These are phyloP conservation scores for Globisporangium nunn DNA, from an alignment of 352 stramenopile genomes.

Conservation along the genomic window DNA sequence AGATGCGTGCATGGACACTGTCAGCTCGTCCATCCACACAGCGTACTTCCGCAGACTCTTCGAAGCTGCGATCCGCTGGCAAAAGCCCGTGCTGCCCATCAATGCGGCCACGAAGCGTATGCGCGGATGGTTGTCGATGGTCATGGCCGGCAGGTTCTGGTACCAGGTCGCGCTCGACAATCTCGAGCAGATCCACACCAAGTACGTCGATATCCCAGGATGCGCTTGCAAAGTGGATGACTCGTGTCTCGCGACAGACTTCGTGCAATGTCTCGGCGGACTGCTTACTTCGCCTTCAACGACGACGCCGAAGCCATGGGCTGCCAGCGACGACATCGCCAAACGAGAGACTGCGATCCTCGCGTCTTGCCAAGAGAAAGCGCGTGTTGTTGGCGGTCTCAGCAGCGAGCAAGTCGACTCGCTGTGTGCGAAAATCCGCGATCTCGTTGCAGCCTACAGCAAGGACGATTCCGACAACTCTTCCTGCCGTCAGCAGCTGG, in stretches of 20 bases:
- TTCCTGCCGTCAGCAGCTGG: background rate
- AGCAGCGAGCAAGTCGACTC: background rate
- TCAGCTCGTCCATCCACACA: background rate
- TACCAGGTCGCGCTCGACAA: conserved; percentile 32
- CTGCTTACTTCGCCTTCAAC: conserved; percentile 18
- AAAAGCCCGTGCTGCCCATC: conserved; percentile 33
- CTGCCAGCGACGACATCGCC: background rate
- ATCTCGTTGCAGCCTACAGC: conserved; percentile 1
- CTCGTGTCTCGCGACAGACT: conserved; percentile 38
- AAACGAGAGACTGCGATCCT: conserved; percentile 2
- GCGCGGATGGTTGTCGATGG: conserved; percentile 30
- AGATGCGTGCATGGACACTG: conserved; percentile 9
- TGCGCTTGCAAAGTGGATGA: conserved; percentile 41
- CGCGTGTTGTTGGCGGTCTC: conserved; percentile 2
- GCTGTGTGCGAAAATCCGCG: background rate
- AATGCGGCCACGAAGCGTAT: conserved; percentile 26
- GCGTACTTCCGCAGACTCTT: conserved; percentile 24
- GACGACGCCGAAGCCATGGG: background rate
- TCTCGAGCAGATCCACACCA: conserved; percentile 26
- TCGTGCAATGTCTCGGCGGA: conserved; percentile 30
- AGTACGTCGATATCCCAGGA: conserved; percentile 31
- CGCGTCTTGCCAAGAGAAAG: conserved; percentile 1
- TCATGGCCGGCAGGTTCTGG: conserved; percentile 46
- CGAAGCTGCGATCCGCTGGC: conserved; percentile 26
- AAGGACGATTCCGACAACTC: background rate